Percentiles rank a stretch among this genome's conserved stretches.
These are phyloP conservation scores for Erucastrum elatum DNA, from an alignment of 345 rosid species.

Conservation along the genomic window DNA sequence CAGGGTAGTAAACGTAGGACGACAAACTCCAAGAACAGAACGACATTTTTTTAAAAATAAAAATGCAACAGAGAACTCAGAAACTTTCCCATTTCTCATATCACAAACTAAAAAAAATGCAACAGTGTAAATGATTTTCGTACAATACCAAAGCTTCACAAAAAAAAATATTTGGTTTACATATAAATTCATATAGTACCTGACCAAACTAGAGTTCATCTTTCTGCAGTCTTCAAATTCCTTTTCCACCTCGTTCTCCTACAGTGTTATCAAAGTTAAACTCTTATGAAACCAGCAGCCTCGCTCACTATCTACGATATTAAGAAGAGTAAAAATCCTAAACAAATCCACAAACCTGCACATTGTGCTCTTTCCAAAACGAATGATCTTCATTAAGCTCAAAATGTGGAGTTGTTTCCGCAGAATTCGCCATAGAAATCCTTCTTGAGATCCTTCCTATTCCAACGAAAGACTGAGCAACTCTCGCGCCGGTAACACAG, in stretches of 20 bases:
- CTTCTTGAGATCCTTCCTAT: slow-evolving; percentile 62
- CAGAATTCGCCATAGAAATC: slow-evolving; percentile 44
- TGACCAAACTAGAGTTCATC: slow-evolving; percentile 60
- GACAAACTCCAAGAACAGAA: slow-evolving; percentile 7
- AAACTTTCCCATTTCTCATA: not conserved
- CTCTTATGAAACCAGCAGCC: slow-evolving; percentile 28
- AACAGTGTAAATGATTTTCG: slow-evolving; percentile 17
- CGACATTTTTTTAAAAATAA: not conserved
- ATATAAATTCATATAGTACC: slow-evolving; percentile 44
- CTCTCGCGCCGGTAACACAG: slow-evolving; percentile 42
- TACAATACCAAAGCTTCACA: slow-evolving; percentile 16
- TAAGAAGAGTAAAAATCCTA: slow-evolving; percentile 1
- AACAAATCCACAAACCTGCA: slow-evolving; percentile 60
- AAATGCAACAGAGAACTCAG: slow-evolving; percentile 7
- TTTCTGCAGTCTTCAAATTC: slow-evolving; percentile 71
- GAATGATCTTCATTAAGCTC: slow-evolving; percentile 74
- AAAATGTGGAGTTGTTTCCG: slow-evolving; percentile 60
- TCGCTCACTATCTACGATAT: slow-evolving; percentile 5
- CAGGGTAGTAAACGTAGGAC: not conserved
- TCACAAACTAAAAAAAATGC: slow-evolving; percentile 16
- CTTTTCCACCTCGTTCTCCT: slow-evolving; percentile 55
- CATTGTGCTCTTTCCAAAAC: slow-evolving; percentile 86
- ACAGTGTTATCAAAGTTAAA: slow-evolving; percentile 23
- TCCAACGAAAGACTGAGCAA: slow-evolving; percentile 42
- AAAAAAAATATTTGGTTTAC: not conserved